Percentiles rank a stretch among this genome's conserved stretches.
These are phyloP conservation scores for Houttuynia cordata DNA, from an alignment of 164 flowering plant genomes.

Conservation along the genomic window DNA sequence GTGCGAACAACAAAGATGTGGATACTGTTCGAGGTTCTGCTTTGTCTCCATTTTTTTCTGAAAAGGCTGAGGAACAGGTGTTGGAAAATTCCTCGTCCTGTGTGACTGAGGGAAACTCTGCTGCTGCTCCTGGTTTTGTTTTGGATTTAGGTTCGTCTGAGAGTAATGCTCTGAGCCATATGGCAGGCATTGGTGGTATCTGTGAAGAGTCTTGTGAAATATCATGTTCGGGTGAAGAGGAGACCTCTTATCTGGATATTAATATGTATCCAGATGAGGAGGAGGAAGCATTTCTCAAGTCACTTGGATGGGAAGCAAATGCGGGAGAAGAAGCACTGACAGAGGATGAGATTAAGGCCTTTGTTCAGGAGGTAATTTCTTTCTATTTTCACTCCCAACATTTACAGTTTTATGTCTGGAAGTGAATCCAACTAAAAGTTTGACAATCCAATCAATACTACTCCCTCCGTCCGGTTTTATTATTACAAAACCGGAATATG, in stretches of 20 bases:
- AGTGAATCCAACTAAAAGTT: not conserved
- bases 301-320: slow-evolving; percentile 91
- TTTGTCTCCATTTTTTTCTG: slow-evolving; percentile 16
- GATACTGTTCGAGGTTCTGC: slow-evolving; percentile 18
- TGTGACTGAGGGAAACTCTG: slow-evolving; percentile 16
- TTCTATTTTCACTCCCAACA: not conserved
- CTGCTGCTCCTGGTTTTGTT: slow-evolving; percentile 5
- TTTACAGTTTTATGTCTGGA: not conserved
- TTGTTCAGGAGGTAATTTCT: slow-evolving; percentile 38
- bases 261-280: slow-evolving; percentile 44
- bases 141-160: slow-evolving; percentile 14
- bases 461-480: too few relatives aligned
- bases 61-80: slow-evolving; percentile 24
- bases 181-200: slow-evolving; percentile 24
- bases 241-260: slow-evolving; percentile 9
- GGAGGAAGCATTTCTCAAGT: slow-evolving; percentile 69
- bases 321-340: slow-evolving; percentile 67
- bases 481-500: too few relatives aligned
- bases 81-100: slow-evolving; percentile 8
- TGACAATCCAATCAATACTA: too few relatives aligned
- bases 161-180: slow-evolving; percentile 9
- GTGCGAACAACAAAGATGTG: slow-evolving; percentile 14
- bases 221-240: slow-evolving; percentile 5
- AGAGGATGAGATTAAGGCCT: slow-evolving; percentile 78
- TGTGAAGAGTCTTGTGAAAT: slow-evolving; percentile 2